Percentiles rank a stretch among this genome's conserved stretches.
These are phyloP conservation scores for Vachellia pachyceras DNA, from an alignment of 306 rosid species.

Conservation along the genomic window DNA sequence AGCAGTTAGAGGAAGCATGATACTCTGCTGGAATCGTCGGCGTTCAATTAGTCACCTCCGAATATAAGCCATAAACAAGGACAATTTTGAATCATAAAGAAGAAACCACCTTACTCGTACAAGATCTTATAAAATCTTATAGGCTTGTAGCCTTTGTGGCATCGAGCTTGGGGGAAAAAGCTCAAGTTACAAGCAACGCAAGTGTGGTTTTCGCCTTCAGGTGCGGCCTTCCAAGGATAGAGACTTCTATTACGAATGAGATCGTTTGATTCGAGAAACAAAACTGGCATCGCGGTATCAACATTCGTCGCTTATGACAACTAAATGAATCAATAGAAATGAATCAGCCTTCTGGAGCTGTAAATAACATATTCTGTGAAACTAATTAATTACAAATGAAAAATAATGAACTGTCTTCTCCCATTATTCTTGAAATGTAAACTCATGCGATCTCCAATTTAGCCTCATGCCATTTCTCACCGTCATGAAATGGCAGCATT, in stretches of 20 bases:
- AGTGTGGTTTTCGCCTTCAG: too few species aligned
- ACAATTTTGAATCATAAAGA: too few species aligned
- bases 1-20: neutral
- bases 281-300: conserved; percentile 44
- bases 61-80: neutral
- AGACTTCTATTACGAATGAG: conserved; percentile 30
- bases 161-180: too few species aligned
- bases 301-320: conserved; percentile 36
- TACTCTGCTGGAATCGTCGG: neutral
- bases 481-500: conserved; percentile 34
- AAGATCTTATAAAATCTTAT: too few species aligned
- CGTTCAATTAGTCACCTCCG: too few species aligned
- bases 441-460: conserved; percentile 45
- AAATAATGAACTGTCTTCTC: conserved; percentile 49
- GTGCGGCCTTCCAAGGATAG: neutral
- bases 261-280: conserved; percentile 19
- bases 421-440: conserved; percentile 44
- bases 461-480: conserved; percentile 38
- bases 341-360: conserved; percentile 43
- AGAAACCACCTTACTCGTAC: too few species aligned
- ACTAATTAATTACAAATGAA: conserved; percentile 46
- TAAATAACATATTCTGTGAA: conserved; percentile 41
- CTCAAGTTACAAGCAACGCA: too few species aligned
- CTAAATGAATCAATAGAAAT: conserved; percentile 42
- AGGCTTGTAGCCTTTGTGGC: too few species aligned